A percentile compares a stretch with the other conserved stretches of the same genome.
Evolutionary conservation across 2,329 filamentous ascomycete species (phyloP).

Genomic region (Diaporthe caulivora): DNA sequence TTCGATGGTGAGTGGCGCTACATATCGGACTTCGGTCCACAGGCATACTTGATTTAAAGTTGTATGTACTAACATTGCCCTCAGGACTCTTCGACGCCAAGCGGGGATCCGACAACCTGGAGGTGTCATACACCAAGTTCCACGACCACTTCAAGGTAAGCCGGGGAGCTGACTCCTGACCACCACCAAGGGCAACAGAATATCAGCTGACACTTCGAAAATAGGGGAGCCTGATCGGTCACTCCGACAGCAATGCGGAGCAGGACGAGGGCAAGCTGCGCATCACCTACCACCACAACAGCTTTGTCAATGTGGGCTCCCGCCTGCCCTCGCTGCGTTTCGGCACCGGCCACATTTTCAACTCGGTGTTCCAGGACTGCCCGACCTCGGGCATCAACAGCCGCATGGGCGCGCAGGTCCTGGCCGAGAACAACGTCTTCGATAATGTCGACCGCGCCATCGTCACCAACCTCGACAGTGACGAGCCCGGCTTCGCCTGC

Average conservation of each 20-base stretch:
- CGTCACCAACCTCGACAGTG: slow-evolving; percentile 19
- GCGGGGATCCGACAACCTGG: slow-evolving; percentile 64
- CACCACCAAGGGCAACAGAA: not conserved
- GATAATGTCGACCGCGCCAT: slow-evolving; percentile 29
- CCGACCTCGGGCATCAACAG: slow-evolving; percentile 31
- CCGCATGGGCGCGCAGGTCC: slow-evolving; percentile 34
- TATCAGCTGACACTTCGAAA: not conserved
- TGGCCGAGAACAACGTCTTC: slow-evolving; percentile 37
- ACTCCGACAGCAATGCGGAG: slow-evolving; percentile 68
- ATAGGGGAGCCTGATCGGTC: slow-evolving; percentile 64
- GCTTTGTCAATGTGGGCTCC: slow-evolving; percentile 59
- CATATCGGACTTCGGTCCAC: not conserved
- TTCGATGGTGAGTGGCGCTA: slow-evolving; percentile 54
- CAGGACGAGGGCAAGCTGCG: slow-evolving; percentile 58
- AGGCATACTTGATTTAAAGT: fast-evolving
- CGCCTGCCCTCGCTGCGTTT: slow-evolving; percentile 62
- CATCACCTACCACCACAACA: slow-evolving; percentile 64
- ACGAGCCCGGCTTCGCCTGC: slow-evolving; percentile 19
- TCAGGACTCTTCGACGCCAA: slow-evolving; percentile 65
- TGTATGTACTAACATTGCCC: not conserved
- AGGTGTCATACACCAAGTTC: slow-evolving; percentile 46
- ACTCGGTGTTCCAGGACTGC: slow-evolving; percentile 41
- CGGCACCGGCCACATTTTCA: slow-evolving; percentile 62
- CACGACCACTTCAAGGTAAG: slow-evolving; percentile 68
- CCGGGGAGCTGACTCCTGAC: fast-evolving